These are phyloP conservation scores for Suillus subalutaceus DNA, from an alignment of 768 basidiomycete species.

Conservation along the genomic window DNA sequence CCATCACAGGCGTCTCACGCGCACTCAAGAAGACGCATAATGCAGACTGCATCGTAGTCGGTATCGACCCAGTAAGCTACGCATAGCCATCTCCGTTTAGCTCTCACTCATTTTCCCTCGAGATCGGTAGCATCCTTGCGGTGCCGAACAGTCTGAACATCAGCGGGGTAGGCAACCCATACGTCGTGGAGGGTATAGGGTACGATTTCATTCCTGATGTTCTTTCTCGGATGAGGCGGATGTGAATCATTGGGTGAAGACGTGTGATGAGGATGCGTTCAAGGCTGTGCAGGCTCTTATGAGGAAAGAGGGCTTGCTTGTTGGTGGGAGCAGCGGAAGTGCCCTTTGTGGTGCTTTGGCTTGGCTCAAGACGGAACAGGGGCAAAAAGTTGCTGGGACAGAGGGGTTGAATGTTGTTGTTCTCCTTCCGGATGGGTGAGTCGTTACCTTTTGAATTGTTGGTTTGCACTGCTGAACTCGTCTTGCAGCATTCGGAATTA, in stretches of 20 bases:
- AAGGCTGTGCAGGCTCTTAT: slow-evolving; percentile 74
- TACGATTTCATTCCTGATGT: slow-evolving; percentile 93
- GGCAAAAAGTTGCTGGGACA: slow-evolving; percentile 61
- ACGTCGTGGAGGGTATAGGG: slow-evolving; percentile 95
- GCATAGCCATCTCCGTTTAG: not conserved
- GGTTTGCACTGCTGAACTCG: slow-evolving; percentile 6
- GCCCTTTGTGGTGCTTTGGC: slow-evolving; percentile 74
- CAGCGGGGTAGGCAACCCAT: slow-evolving; percentile 50
- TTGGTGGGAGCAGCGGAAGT: slow-evolving; percentile 94
- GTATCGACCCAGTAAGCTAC: slow-evolving; percentile 80
- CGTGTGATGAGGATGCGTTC: slow-evolving; percentile 80
- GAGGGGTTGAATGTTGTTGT: slow-evolving; percentile 87
- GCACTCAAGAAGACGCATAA: slow-evolving; percentile 83
- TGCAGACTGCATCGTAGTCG: slow-evolving; percentile 73
- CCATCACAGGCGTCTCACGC: slow-evolving; percentile 84
- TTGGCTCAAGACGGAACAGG: slow-evolving; percentile 77
- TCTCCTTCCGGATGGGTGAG: slow-evolving; percentile 88
- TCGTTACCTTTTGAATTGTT: slow-evolving; percentile 7
- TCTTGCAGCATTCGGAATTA: slow-evolving; percentile 81
- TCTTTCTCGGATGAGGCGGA: slow-evolving; percentile 62
- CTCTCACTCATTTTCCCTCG: slow-evolving; percentile 16
- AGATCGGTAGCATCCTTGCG: slow-evolving; percentile 91
- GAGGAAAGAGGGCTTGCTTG: slow-evolving; percentile 83
- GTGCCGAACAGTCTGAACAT: slow-evolving; percentile 65
- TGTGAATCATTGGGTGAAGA: slow-evolving; percentile 87